These are phyloP conservation scores for Penicillium sp. DNA, from an alignment of 2,329 filamentous ascomycete species.

Conservation along the genomic window DNA sequence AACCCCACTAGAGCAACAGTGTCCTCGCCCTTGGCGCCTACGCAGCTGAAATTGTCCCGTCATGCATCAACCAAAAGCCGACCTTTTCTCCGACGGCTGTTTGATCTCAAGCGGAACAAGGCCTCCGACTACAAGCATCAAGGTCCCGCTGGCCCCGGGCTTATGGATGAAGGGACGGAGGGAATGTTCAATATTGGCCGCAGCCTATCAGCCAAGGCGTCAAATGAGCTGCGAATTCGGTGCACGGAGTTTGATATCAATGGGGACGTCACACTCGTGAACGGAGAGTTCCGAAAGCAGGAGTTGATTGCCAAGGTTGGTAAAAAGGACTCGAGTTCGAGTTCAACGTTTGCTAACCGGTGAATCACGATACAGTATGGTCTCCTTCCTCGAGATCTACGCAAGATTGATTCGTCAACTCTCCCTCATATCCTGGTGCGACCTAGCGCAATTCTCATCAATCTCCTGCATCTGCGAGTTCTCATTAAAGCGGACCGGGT, in stretches of 20 bases:
- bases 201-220: slow-evolving; percentile 63
- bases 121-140: slow-evolving; percentile 36
- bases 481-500: slow-evolving; percentile 92
- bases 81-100: slow-evolving; percentile 31
- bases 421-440: slow-evolving; percentile 91
- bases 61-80: slow-evolving; percentile 27
- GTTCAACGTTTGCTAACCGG: neutral
- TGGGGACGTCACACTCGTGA: slow-evolving; percentile 83
- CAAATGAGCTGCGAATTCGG: slow-evolving; percentile 73
- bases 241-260: slow-evolving; percentile 93
- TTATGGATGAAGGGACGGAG: slow-evolving; percentile 53
- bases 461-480: slow-evolving; percentile 89
- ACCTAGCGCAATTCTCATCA: slow-evolving; percentile 85
- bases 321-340: slow-evolving; percentile 74
- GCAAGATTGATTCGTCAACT: slow-evolving; percentile 94
- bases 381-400: slow-evolving; percentile 81
- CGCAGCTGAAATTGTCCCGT: slow-evolving; percentile 18
- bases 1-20: neutral
- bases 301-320: slow-evolving; percentile 86
- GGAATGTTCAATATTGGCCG: slow-evolving; percentile 60
- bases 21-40: slow-evolving; percentile 4
- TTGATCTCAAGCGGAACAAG: slow-evolving; percentile 30
- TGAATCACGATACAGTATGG: slow-evolving; percentile 58
- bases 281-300: slow-evolving; percentile 94
- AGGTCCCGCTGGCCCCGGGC: slow-evolving; percentile 50